Percentiles rank a stretch among this genome's conserved stretches.
phyloP scores from a whole-genome alignment of 2,329 filamentous ascomycete species.

The Aureobasidium sp. region DNA sequence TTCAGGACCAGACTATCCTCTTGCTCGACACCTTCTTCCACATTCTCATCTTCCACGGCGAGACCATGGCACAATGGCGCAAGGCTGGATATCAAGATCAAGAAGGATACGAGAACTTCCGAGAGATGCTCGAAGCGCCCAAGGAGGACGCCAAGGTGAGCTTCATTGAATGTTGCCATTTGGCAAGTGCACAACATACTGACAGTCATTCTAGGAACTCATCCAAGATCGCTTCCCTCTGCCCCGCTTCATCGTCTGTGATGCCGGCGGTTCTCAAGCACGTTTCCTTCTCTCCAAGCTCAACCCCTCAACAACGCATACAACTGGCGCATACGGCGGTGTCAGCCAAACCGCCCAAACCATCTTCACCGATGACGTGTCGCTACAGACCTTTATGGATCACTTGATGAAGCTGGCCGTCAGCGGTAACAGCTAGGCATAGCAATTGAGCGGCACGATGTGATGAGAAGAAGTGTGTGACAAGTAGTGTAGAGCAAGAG shows the following conservation, averaged over 20 bases:
- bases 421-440: constrained; percentile 30
- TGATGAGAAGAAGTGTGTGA: not conserved
- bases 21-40: constrained; percentile 99
- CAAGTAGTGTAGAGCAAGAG: not conserved
- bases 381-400: constrained; percentile 98
- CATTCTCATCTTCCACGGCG: constrained; percentile 97
- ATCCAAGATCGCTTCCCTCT: constrained; percentile 98
- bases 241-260: constrained; percentile 95
- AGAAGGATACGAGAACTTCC: constrained; percentile 97
- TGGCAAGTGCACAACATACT: not conserved
- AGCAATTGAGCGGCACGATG: not conserved
- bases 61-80: constrained; percentile 95
- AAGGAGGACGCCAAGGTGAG: constrained; percentile 92
- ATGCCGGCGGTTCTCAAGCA: constrained; percentile 95
- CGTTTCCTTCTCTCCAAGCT: constrained; percentile 95
- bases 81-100: constrained; percentile 98
- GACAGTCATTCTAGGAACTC: constrained; percentile 58
- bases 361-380: constrained; percentile 98
- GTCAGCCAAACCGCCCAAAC: constrained; percentile 88
- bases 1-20: constrained; percentile 87
- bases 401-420: constrained; percentile 82
- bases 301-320: constrained; percentile 95
- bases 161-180: constrained; percentile 19
- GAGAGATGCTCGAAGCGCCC: constrained; percentile 75
- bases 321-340: constrained; percentile 72